Conservation (phyloP, 2,329 filamentous ascomycete genomes). For the Dothiorella sarmentorum region DNA sequence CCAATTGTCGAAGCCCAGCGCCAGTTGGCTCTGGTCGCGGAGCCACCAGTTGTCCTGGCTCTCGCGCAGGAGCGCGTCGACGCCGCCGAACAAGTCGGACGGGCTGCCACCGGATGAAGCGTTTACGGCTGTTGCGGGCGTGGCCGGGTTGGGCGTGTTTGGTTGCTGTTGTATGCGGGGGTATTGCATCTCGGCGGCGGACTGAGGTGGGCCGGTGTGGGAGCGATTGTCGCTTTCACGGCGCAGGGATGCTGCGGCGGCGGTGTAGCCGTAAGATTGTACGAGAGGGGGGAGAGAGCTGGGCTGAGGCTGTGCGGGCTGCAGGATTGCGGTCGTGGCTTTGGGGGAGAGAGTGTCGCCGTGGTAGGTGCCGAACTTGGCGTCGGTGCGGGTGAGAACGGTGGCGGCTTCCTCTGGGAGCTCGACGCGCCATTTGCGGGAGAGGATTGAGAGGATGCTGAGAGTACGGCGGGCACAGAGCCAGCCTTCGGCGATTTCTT, state of each 20-base stretch:
- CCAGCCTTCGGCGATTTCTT: conserved; percentile 96
- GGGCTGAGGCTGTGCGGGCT: conserved; percentile 18
- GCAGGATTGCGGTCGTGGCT: conserved; percentile 15
- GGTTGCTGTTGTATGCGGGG: background rate
- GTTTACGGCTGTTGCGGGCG: background rate
- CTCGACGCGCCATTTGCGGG: conserved; percentile 84
- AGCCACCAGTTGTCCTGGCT: conserved; percentile 59
- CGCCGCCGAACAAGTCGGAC: conserved; percentile 55
- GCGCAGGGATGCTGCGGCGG: background rate
- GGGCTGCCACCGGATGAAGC: conserved; percentile 37
- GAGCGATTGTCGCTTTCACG: conserved; percentile 6
- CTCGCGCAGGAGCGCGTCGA: conserved; percentile 60
- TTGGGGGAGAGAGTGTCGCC: conserved; percentile 23
- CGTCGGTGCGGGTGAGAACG: conserved; percentile 73
- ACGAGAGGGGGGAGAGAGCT: background rate
- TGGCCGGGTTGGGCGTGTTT: background rate
- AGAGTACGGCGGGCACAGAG: conserved; percentile 81
- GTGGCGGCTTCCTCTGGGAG: conserved; percentile 77
- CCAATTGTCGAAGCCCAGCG: conserved; percentile 63
- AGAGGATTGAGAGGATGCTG: conserved; percentile 77
- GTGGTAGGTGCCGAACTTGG: conserved; percentile 68
- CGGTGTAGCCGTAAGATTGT: background rate
- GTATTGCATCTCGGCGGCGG: conserved; percentile 5
- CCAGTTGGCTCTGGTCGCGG: conserved; percentile 59
- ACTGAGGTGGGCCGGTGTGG: conserved; percentile 22